Percentiles rank a stretch among this genome's conserved stretches.
phyloP scores from a whole-genome alignment of 257 asterid genomes.

The Solanum sejunctum region DNA sequence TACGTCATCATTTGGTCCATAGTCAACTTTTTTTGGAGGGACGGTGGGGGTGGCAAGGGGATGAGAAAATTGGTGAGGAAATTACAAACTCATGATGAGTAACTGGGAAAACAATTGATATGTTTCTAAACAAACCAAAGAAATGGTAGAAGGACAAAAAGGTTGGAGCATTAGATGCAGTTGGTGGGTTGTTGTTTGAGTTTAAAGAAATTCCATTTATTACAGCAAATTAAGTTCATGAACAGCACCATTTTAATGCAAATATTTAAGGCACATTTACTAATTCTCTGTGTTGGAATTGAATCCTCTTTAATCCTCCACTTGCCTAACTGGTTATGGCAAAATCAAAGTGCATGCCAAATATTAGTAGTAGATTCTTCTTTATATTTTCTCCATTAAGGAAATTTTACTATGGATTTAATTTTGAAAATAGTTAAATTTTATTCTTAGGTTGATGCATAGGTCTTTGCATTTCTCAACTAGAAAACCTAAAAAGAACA shows the following conservation, averaged over 20 bases:
- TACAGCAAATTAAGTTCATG: background rate
- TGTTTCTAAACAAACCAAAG: background rate
- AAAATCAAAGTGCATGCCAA: background rate
- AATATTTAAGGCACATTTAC: background rate
- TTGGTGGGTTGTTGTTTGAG: constrained; percentile 4
- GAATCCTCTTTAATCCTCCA: background rate
- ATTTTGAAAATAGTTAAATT: background rate
- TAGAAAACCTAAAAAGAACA: background rate
- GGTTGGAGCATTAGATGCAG: background rate
- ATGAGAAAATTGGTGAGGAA: too few relatives aligned
- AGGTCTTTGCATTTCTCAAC: background rate
- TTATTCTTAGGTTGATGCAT: background rate
- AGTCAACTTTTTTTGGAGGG: background rate
- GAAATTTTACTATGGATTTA: background rate
- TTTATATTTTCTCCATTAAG: background rate
- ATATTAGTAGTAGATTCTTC: background rate
- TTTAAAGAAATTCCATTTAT: background rate
- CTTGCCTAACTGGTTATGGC: background rate
- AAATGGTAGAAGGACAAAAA: background rate
- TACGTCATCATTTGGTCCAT: background rate
- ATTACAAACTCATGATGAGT: background rate
- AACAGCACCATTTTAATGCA: background rate
- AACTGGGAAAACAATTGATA: background rate
- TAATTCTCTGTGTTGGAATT: background rate
- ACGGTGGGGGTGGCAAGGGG: too few relatives aligned